Percentiles rank a stretch among this genome's conserved stretches.
phyloP scores from a whole-genome alignment of 179 eudicot species.

The Silene coronaria region DNA sequence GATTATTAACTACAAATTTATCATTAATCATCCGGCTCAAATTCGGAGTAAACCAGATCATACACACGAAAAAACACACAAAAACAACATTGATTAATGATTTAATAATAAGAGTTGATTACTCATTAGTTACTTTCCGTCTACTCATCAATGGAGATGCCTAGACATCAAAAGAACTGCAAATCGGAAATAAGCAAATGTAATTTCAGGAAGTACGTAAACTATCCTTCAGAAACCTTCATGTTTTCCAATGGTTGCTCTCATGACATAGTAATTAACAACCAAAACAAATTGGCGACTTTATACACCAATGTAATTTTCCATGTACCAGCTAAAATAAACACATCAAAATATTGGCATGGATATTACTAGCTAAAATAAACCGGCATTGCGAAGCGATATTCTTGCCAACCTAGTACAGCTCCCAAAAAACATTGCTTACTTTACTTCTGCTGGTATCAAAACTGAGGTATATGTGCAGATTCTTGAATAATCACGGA shows the following conservation, averaged over 20 bases:
- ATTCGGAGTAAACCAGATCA: too few relatives aligned
- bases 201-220: background rate
- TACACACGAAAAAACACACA: too few relatives aligned
- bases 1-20: too few relatives aligned
- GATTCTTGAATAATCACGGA: background rate
- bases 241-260: background rate
- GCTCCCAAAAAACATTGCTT: background rate
- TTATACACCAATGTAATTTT: background rate
- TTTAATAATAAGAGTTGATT: too few relatives aligned
- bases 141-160: too few relatives aligned
- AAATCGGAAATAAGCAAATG: background rate
- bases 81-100: too few relatives aligned
- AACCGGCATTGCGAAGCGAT: background rate
- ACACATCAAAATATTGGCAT: background rate
- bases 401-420: constrained; percentile 8
- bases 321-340: background rate
- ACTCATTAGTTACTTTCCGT: too few relatives aligned
- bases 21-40: too few relatives aligned
- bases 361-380: background rate
- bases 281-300: background rate
- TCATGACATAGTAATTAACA: background rate
- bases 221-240: background rate
- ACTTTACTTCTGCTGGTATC: constrained; percentile 8
- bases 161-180: background rate
- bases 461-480: constrained; percentile 25